Evolutionary conservation across 441 rosid species (phyloP).

Genomic region (Euphorbia corollata): DNA sequence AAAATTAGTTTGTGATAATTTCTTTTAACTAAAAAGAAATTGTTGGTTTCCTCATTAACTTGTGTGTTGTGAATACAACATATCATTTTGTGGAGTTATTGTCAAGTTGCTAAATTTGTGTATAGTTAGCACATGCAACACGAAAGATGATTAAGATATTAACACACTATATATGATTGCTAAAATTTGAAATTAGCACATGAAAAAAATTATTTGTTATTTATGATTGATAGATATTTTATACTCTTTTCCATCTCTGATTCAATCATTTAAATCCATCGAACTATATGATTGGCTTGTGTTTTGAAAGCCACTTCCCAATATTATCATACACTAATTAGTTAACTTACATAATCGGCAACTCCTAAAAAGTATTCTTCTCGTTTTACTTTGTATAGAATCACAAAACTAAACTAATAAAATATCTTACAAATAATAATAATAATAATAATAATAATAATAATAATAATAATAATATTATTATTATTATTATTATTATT

Average conservation of each 20-base stretch:
- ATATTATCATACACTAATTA: background rate
- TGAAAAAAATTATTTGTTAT: background rate
- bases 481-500: too few relatives aligned
- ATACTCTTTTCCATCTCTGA: background rate
- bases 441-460: too few relatives aligned
- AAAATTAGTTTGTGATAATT: background rate
- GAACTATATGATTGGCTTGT: background rate
- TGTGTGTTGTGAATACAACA: too few relatives aligned
- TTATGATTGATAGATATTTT: background rate
- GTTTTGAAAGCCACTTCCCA: background rate
- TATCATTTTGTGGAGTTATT: background rate
- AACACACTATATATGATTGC: background rate
- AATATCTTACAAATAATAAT: too few relatives aligned
- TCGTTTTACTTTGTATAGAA: background rate
- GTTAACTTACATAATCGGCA: background rate
- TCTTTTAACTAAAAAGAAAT: background rate
- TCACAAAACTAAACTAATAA: background rate
- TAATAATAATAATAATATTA: too few relatives aligned
- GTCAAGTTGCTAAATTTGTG: slow-evolving; percentile 15
- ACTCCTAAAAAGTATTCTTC: background rate
- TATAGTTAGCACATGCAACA: slow-evolving; percentile 17
- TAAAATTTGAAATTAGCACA: background rate
- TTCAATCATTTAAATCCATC: background rate
- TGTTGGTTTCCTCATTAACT: too few relatives aligned
- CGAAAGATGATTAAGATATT: slow-evolving; percentile 8